Conservation (phyloP, 331 rosid species). For the Prunus yedoensis region DNA sequence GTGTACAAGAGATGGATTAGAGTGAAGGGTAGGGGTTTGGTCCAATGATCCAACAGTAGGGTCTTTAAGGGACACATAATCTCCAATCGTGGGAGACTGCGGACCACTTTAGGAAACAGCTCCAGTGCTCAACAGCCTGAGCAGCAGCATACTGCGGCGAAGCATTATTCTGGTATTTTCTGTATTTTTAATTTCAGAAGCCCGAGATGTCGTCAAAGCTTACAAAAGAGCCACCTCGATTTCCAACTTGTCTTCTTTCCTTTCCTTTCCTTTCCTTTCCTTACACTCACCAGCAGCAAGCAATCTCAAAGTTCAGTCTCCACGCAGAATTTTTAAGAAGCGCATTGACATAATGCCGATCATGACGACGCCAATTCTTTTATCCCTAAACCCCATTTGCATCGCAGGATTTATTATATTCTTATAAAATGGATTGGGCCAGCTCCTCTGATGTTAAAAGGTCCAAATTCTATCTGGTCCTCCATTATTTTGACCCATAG, state of each 20-base stretch:
- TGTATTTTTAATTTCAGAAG: neutral
- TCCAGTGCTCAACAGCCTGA: constrained; percentile 11
- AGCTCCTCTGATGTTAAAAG: neutral
- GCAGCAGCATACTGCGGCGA: neutral
- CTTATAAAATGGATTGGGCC: neutral
- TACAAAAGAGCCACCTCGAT: neutral
- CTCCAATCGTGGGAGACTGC: constrained; percentile 5
- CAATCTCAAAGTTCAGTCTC: neutral
- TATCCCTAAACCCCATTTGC: neutral
- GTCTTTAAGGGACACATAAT: constrained; percentile 16
- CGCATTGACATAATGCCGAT: too few species aligned
- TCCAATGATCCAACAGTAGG: neutral
- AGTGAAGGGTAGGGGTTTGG: neutral
- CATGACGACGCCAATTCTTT: too few species aligned
- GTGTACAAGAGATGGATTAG: neutral
- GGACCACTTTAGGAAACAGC: constrained; percentile 28
- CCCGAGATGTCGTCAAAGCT: neutral
- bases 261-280: too few species aligned
- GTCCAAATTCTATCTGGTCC: neutral
- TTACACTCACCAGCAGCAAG: too few species aligned
- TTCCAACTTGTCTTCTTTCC: neutral
- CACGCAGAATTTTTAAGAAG: too few species aligned
- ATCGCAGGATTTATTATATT: neutral
- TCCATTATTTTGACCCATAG: neutral
- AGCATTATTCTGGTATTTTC: neutral